phyloP scores from a whole-genome alignment of 2,329 filamentous ascomycete genomes.

The Pestalotiopsis sp. region DNA sequence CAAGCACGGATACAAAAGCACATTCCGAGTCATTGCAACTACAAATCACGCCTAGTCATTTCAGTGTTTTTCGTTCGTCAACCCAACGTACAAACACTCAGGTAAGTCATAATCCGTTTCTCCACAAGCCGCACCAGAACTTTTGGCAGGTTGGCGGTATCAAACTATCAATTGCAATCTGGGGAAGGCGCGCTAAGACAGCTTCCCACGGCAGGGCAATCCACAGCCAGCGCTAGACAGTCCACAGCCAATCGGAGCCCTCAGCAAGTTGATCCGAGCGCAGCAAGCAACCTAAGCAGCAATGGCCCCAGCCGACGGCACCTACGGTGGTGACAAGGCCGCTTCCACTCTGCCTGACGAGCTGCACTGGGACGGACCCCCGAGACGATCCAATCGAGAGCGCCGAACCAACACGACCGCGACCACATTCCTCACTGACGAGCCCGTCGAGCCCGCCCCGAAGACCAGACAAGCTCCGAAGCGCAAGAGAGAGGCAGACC shows the following conservation, averaged over 20 bases:
- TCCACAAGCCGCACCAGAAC: background rate
- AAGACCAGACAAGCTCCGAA: background rate
- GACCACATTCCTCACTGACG: background rate
- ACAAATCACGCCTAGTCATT: too few relatives aligned
- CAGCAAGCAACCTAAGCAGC: background rate
- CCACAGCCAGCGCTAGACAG: background rate
- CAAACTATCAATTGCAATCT: background rate
- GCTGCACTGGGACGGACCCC: background rate
- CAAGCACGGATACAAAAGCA: too few relatives aligned
- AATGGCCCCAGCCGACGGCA: background rate
- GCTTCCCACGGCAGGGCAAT: background rate
- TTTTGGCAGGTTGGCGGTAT: background rate
- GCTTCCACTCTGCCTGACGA: background rate
- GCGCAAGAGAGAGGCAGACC: slow-evolving; percentile 6
- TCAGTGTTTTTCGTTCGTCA: too few relatives aligned
- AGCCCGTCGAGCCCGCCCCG: background rate
- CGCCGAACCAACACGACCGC: background rate
- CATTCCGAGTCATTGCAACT: too few relatives aligned
- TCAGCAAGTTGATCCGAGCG: background rate
- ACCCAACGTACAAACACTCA: too few relatives aligned
- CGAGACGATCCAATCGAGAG: slow-evolving; percentile 8
- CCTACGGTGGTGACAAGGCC: background rate
- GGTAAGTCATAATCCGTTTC: background rate
- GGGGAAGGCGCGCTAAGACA: background rate
- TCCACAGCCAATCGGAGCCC: background rate